Percentiles rank a stretch among this genome's conserved stretches.
Evolutionary conservation across 106 monocot genomes (phyloP).

Genomic region (Platanthera zijinensis): DNA sequence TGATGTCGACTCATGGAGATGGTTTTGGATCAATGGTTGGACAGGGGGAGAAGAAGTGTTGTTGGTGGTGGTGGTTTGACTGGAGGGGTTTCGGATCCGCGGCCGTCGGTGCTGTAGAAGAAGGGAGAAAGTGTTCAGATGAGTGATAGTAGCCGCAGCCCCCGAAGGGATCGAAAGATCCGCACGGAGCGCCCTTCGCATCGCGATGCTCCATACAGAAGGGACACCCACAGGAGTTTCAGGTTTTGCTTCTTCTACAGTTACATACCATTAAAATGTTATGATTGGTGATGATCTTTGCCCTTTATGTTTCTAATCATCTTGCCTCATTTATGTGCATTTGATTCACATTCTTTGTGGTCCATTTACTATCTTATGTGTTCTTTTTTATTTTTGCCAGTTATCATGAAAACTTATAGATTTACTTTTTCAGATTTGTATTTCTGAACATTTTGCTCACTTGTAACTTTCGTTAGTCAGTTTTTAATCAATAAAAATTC

Average conservation of each 20-base stretch:
- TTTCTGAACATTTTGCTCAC: not conserved
- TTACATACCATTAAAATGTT: not conserved
- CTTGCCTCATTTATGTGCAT: not conserved
- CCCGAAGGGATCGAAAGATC: slow-evolving; percentile 74
- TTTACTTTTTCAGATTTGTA: not conserved
- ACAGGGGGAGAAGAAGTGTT: slow-evolving; percentile 41
- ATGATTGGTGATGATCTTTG: not conserved
- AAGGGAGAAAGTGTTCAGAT: slow-evolving; percentile 29
- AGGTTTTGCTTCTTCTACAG: slow-evolving; percentile 28
- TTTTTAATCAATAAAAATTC: too few relatives aligned
- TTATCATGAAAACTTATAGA: not conserved
- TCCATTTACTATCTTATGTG: not conserved
- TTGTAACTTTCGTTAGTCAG: not conserved
- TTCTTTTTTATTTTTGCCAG: not conserved
- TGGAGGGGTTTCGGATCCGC: slow-evolving; percentile 19
- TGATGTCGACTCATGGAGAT: slow-evolving; percentile 47
- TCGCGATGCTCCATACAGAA: slow-evolving; percentile 75
- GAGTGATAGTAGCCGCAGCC: slow-evolving; percentile 61
- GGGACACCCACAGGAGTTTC: slow-evolving; percentile 36
- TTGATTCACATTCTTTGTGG: not conserved
- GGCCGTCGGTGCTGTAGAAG: slow-evolving; percentile 19
- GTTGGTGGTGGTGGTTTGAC: slow-evolving; percentile 23
- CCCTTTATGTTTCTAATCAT: not conserved
- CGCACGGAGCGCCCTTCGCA: slow-evolving; percentile 57
- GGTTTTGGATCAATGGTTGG: slow-evolving; percentile 44